Evolutionary conservation across 1,284 basidiomycete genomes (phyloP).

Genomic region (Fomitopsis betulina): DNA sequence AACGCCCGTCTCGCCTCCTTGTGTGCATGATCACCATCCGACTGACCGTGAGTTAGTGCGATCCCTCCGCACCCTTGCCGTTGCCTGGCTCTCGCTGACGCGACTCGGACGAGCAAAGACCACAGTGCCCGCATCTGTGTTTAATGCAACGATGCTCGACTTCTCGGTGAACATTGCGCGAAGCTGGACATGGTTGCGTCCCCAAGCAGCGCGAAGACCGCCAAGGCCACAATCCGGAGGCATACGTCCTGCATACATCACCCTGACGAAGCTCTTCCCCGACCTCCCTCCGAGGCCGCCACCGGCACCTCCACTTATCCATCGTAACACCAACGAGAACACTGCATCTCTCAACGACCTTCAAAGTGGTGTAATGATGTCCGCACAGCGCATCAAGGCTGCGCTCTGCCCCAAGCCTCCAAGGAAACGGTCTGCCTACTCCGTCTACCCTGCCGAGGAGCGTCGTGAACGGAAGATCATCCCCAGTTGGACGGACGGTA

Average conservation of each 20-base stretch:
- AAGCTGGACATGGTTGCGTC: too few species aligned
- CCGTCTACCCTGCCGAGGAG: constrained; percentile 9
- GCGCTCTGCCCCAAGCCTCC: constrained; percentile 40
- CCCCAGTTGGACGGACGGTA: constrained; percentile 68
- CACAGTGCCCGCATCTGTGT: too few species aligned
- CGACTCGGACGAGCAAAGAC: too few species aligned
- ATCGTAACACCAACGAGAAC: constrained; percentile 26
- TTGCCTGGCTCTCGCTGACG: too few species aligned
- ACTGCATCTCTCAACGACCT: constrained; percentile 32
- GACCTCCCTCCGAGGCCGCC: constrained; percentile 50
- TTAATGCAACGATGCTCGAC: too few species aligned
- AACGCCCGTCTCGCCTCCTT: too few species aligned
- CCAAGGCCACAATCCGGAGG: too few species aligned
- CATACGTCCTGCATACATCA: constrained; percentile 44
- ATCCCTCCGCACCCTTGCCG: too few species aligned
- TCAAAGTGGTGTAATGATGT: constrained; percentile 63
- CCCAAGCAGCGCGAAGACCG: too few species aligned
- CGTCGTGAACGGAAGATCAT: constrained; percentile 34
- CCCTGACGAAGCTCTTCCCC: constrained; percentile 44
- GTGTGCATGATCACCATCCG: too few species aligned
- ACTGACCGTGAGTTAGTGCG: too few species aligned
- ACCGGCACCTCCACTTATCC: constrained; percentile 36
- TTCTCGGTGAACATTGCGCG: too few species aligned
- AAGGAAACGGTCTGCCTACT: constrained; percentile 21
- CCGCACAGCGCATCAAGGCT: constrained; percentile 50